These are phyloP conservation scores for Plasmodium inui DNA, from an alignment of 169 alveolate species.

Conservation along the genomic window DNA sequence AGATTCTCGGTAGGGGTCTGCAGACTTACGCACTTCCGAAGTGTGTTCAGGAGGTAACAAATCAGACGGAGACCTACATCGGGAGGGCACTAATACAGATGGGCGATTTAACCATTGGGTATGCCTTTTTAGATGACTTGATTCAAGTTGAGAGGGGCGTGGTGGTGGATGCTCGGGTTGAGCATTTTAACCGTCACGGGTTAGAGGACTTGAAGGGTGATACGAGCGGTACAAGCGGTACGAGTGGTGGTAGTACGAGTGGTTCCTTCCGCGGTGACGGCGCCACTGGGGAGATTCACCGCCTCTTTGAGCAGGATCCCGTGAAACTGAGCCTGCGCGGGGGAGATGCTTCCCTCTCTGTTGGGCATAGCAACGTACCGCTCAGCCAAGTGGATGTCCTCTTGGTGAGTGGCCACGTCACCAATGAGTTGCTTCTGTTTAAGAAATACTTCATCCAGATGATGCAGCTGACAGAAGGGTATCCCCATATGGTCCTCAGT, in stretches of 20 bases:
- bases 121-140: conserved; percentile 52
- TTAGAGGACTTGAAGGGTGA: not conserved
- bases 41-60: conserved; percentile 39
- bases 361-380: not conserved
- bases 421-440: conserved; percentile 54
- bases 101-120: not conserved
- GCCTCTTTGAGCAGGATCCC: conserved; percentile 5
- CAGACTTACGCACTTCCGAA: conserved; percentile 28
- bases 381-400: conserved; percentile 34
- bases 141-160: conserved; percentile 4
- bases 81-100: conserved; percentile 25
- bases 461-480: conserved; percentile 32
- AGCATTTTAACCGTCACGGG: not conserved
- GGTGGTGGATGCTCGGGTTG: not conserved
- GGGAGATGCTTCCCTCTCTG: not conserved
- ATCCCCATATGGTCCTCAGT: conserved; percentile 40
- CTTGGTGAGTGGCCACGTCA: conserved; percentile 37
- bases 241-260: not conserved
- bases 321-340: not conserved
- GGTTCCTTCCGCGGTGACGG: not conserved
- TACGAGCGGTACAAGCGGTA: not conserved
- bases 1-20: not conserved
- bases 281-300: not conserved
- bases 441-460: conserved; percentile 39
- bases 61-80: conserved; percentile 67